phyloP scores from a whole-genome alignment of 768 basidiomycete species.

The Hydnomerulius pinastri region DNA sequence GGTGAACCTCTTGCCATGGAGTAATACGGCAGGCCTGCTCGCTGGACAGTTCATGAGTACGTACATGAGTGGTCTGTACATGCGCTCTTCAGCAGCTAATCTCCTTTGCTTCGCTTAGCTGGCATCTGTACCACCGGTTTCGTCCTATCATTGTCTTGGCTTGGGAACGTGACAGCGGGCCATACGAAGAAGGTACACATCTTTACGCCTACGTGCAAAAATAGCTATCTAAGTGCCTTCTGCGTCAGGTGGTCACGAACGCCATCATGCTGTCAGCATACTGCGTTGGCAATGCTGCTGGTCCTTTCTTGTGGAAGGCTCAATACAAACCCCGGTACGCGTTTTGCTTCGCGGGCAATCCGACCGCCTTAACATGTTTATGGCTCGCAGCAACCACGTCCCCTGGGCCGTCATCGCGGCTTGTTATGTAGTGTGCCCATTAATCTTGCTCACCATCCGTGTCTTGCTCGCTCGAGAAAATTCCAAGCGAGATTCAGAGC shows the following conservation, averaged over 20 bases:
- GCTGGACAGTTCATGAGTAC: too few relatives aligned
- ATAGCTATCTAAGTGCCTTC: too few relatives aligned
- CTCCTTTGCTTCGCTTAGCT: conserved; percentile 25
- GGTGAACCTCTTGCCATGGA: conserved; percentile 65
- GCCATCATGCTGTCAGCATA: conserved; percentile 76
- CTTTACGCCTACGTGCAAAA: too few relatives aligned
- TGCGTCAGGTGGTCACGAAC: conserved; percentile 45
- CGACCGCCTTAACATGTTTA: background rate
- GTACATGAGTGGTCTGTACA: too few relatives aligned
- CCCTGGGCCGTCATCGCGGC: conserved; percentile 79
- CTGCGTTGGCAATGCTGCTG: conserved; percentile 63
- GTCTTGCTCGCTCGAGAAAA: conserved; percentile 60
- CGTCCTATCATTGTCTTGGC: conserved; percentile 62
- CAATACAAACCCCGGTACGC: conserved; percentile 66
- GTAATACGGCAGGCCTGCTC: conserved; percentile 63
- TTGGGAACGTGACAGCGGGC: conserved; percentile 64
- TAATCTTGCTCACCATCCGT: conserved; percentile 51
- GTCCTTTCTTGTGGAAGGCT: conserved; percentile 79
- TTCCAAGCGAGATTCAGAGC: conserved; percentile 60
- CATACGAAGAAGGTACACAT: conserved; percentile 77
- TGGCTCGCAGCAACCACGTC: conserved; percentile 56
- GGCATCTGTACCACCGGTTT: conserved; percentile 60
- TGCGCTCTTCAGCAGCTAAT: too few relatives aligned
- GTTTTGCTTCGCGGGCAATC: background rate
- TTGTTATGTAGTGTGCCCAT: conserved; percentile 58